Evolutionary conservation across 805 yeast genomes (phyloP), one percentile per base, ranked within the genome.

Genomic region (Novakomyces olei): DNA sequence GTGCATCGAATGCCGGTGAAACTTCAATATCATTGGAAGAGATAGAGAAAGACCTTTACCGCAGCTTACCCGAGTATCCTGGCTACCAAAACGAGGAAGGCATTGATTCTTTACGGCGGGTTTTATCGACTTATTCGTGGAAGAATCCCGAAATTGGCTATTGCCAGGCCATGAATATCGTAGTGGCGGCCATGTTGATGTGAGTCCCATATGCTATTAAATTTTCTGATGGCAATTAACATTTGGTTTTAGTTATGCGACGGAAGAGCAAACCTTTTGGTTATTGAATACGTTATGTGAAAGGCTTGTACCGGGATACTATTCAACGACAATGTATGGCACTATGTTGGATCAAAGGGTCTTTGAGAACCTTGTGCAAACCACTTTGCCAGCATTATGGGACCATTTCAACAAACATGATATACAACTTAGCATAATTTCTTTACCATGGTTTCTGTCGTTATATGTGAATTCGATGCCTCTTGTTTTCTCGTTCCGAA

Each of bases 221-320:
- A n/a, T n/a, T n/a, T n/a, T n/a, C n/a, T n/a, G n/a, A n/a, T n/a
- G n/a, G n/a, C n/a, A n/a, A n/a, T n/a, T n/a, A n/a, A n/a, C n/a
- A n/a, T n/a, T n/a, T n/a, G n/a, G n/a, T n/a, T n/a, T n/a, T n/a
- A n/a, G n/a, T 32, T 57, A 46, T 39, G 81, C 79, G 75, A 75
- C 91, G 5, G 99, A 88, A 51, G 98, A 85, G 41, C 96, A 88
- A 52, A 96, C 94, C 0, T 88, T 80, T 47, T 88, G 96, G 96
- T 69, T 85, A 36, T 60, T 88, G 36, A 67, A 71, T 35, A 66
- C 68, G 12, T 53, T 88, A 2, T 81, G 95, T 55, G 92, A 81
- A 37, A 65, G 69, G 26, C 66, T 77, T 37, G 76, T 81, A 3
- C 96, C 96, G 0, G 98, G 98, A 0, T 88, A 88, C 51, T 88